Conservation (phyloP, 352 stramenopile species). For the Pythium brassicae region DNA sequence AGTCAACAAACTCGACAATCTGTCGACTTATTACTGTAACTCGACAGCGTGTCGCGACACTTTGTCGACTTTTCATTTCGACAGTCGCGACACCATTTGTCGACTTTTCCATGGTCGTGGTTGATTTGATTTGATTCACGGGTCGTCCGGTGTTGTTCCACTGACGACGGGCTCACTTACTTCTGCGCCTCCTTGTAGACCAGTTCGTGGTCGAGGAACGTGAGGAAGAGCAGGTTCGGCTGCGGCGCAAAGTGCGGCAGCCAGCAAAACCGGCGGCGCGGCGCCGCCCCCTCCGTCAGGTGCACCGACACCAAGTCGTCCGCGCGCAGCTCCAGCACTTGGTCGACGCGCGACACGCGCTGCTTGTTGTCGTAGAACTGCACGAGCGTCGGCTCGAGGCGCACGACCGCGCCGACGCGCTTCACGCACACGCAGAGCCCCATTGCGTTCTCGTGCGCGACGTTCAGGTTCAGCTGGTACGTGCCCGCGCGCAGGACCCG, state of each 20-base stretch:
- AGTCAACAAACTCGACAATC: too few species aligned
- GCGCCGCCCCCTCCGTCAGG: background rate
- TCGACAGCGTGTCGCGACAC: too few species aligned
- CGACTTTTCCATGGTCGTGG: too few species aligned
- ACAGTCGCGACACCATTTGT: too few species aligned
- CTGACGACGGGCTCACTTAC: too few species aligned
- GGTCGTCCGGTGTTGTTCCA: too few species aligned
- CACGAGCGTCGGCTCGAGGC: slow-evolving; percentile 24
- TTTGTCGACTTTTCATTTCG: too few species aligned
- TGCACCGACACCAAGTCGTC: slow-evolving; percentile 28
- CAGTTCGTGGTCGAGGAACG: slow-evolving; percentile 21
- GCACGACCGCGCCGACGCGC: background rate
- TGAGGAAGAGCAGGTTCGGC: slow-evolving; percentile 26
- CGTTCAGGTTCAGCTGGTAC: slow-evolving; percentile 42
- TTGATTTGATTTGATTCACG: too few species aligned
- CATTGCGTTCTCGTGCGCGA: slow-evolving; percentile 29
- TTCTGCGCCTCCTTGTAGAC: slow-evolving; percentile 6
- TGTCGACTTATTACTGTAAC: too few species aligned
- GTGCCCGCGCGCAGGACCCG: slow-evolving; percentile 21
- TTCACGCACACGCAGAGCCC: slow-evolving; percentile 18
- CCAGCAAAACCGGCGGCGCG: slow-evolving; percentile 10
- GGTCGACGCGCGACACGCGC: slow-evolving; percentile 33
- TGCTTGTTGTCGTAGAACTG: slow-evolving; percentile 37
- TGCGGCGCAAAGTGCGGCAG: slow-evolving; percentile 21
- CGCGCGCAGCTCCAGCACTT: slow-evolving; percentile 20